phyloP scores from a whole-genome alignment of 345 rosid species.

The Melaleuca alternifolia region DNA sequence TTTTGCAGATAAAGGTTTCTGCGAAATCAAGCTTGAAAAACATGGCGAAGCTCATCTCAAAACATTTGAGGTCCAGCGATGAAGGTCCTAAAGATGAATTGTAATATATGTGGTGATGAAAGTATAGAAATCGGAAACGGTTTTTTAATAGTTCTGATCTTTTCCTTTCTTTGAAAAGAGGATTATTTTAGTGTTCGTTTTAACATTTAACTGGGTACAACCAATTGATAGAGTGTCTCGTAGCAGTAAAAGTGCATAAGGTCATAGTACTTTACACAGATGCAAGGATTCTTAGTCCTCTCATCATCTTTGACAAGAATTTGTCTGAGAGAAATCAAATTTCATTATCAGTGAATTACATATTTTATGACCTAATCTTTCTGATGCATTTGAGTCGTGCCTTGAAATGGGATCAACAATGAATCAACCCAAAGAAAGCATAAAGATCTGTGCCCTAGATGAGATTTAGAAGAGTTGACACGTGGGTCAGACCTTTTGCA shows the following conservation, averaged over 20 bases:
- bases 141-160: background rate
- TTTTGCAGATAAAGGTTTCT: constrained; percentile 45
- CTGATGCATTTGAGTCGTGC: background rate
- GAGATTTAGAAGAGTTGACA: background rate
- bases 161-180: background rate
- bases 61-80: constrained; percentile 31
- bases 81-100: constrained; percentile 45
- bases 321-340: background rate
- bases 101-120: constrained; percentile 11
- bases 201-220: background rate
- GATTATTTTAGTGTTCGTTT: background rate
- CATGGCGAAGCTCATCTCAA: constrained; percentile 34
- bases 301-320: background rate
- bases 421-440: background rate
- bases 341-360: background rate
- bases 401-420: background rate
- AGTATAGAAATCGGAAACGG: background rate
- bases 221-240: background rate
- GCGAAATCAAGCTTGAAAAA: constrained; percentile 49
- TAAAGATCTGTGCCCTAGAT: background rate
- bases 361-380: background rate
- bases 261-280: background rate
- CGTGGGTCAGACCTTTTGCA: background rate
- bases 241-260: background rate
- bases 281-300: background rate